phyloP scores from a whole-genome alignment of 1,139 yeast genomes.

The Candida anutae region DNA sequence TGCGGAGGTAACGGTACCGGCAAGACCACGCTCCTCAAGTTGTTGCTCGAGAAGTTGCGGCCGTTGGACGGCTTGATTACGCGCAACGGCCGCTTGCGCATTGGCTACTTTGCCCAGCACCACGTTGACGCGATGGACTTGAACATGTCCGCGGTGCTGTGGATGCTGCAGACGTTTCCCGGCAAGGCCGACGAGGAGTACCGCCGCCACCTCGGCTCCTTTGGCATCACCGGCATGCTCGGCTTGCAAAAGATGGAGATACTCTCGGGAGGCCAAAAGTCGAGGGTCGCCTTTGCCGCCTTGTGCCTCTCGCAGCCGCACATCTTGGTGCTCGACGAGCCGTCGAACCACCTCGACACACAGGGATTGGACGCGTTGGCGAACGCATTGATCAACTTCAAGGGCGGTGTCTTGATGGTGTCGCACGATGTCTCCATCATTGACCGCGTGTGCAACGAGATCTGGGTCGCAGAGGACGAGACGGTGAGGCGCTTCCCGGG shows the following conservation, averaged over 20 bases:
- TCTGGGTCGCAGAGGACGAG: conserved; percentile 91
- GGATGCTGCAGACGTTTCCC: conserved; percentile 88
- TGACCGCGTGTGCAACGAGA: conserved; percentile 80
- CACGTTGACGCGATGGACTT: conserved; percentile 98
- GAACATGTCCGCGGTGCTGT: conserved; percentile 77
- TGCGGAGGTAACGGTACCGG: conserved; percentile 99
- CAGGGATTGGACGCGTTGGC: conserved; percentile 95
- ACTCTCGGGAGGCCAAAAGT: conserved; percentile 96
- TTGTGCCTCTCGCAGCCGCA: conserved; percentile 90
- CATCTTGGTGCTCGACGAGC: conserved; percentile 89
- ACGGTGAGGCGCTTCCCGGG: conserved; percentile 78
- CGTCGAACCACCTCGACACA: conserved; percentile 97
- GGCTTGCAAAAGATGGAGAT: conserved; percentile 88
- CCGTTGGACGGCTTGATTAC: conserved; percentile 74
- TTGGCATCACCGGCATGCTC: conserved; percentile 91
- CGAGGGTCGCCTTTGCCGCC: conserved; percentile 97
- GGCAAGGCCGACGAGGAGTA: conserved; percentile 96
- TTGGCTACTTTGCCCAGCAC: conserved; percentile 98
- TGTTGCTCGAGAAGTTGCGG: conserved; percentile 66
- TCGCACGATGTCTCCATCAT: conserved; percentile 94
- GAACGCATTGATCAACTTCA: conserved; percentile 76
- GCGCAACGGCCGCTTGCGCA: conserved; percentile 77
- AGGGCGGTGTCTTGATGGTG: conserved; percentile 96
- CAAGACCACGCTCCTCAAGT: conserved; percentile 86
- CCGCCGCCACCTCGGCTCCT: conserved; percentile 92